Base-by-base conservation (phyloP, 2,329 filamentous ascomycete genomes). In the Acarospora socialis region DNA sequence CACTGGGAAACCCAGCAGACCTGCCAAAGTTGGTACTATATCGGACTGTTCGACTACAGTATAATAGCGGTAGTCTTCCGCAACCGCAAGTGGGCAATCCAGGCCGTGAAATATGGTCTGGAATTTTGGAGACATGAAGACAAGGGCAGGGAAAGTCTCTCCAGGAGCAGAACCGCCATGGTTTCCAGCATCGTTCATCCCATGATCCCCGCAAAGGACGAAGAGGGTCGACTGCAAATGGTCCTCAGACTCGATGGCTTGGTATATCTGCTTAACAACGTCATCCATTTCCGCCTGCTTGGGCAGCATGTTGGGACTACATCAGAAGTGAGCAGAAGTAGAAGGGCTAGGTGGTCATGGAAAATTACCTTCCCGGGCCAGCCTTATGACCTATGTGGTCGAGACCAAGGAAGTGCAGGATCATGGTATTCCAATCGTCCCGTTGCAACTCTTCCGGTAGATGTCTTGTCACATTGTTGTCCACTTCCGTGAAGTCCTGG, bases 161-260 rank as follows among this genome's bases (percentile, higher is more conserved):
- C 90, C 87, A 2, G 83, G 72, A 0, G 86, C 86, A 7, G 87
- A 94, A 22, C 87, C 90, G 18, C 90, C 90, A 51, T 98, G 90
- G 44, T 95, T 95, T 2, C 90, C 90, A 13, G 82, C 90, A 46
- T 95, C 87, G 45, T 95, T 98, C 90, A 98, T 98, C n/a, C 90
- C 90, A 51, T 98, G 90, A 47, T 98, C 92, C 34, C 90, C 90
- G 35, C 78, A 83, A 5, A 98, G 59, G 3, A 98, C 75, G 27
- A 98, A 68, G 2, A 98, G 60, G 0, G 87, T 84, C 4, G 80
- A 79, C 19, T 70, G 51, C 1, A 94, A 70, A 52, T 93, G 78
- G 1, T 67, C 51, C 34, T 80, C 59, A 3, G 65, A 66, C 47
- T 79, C 68, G 42, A 98, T 79, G 5, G 81, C 78, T 8, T 66